Conservation (phyloP, 805 yeast genomes). For the Metschnikowia corniflorae region DNA sequence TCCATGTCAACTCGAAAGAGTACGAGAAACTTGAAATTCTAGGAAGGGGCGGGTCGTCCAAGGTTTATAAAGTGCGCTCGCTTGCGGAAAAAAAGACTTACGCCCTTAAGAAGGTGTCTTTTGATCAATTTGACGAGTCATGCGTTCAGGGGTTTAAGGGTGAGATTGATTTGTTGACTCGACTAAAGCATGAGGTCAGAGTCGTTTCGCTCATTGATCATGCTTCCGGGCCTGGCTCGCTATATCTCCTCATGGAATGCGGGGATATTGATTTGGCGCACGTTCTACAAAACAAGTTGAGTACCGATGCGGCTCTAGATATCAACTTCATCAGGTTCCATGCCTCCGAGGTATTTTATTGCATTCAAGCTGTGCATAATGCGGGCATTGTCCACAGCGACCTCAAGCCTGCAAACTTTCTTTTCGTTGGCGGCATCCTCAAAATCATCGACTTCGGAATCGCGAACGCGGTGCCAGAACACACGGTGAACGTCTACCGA, state of each 20-base stretch:
- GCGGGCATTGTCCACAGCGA: slow-evolving; percentile 85
- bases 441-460: slow-evolving; percentile 95
- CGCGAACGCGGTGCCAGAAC: slow-evolving; percentile 91
- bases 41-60: slow-evolving; percentile 92
- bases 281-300: slow-evolving; percentile 58
- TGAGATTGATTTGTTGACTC: slow-evolving; percentile 72
- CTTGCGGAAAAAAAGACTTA: slow-evolving; percentile 50
- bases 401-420: slow-evolving; percentile 63
- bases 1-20: slow-evolving; percentile 49
- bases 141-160: slow-evolving; percentile 82
- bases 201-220: slow-evolving; percentile 79
- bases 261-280: slow-evolving; percentile 90
- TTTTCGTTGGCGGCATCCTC: slow-evolving; percentile 76
- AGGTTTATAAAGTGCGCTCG: slow-evolving; percentile 75
- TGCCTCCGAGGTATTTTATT: slow-evolving; percentile 70
- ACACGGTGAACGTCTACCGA: slow-evolving; percentile 84
- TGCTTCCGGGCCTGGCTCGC: slow-evolving; percentile 58
- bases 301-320: slow-evolving; percentile 48
- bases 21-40: slow-evolving; percentile 75
- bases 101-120: slow-evolving; percentile 78
- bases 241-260: slow-evolving; percentile 86
- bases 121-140: slow-evolving; percentile 75
- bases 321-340: slow-evolving; percentile 76
- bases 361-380: slow-evolving; percentile 85
- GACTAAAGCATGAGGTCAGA: slow-evolving; percentile 54